These are phyloP conservation scores for Aciculosporium take DNA, from an alignment of 2,329 filamentous ascomycete species.

Conservation along the genomic window DNA sequence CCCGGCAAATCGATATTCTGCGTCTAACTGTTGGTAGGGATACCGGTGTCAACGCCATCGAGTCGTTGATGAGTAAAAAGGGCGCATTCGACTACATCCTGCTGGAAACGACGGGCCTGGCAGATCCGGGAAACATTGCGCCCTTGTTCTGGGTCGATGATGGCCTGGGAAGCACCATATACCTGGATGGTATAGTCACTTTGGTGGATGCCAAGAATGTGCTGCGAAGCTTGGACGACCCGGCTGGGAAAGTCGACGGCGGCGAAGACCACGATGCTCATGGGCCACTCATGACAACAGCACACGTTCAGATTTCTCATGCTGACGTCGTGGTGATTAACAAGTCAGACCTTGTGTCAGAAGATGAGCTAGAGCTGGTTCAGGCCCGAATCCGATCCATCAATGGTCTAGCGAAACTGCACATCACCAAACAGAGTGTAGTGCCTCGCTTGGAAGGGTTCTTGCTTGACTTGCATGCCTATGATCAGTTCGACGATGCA, in stretches of 20 bases:
- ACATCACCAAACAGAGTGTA: conserved; percentile 64
- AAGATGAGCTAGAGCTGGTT: conserved; percentile 54
- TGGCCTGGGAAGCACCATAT: conserved; percentile 86
- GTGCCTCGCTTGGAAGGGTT: conserved; percentile 76
- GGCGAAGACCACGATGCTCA: conserved; percentile 37
- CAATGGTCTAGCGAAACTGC: conserved; percentile 75
- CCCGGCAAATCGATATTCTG: neutral
- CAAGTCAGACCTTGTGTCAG: conserved; percentile 72
- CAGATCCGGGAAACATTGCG: conserved; percentile 89
- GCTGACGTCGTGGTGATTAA: conserved; percentile 93
- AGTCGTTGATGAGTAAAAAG: conserved; percentile 86
- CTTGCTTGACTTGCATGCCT: conserved; percentile 80
- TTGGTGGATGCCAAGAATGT: conserved; percentile 94
- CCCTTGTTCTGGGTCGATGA: conserved; percentile 98
- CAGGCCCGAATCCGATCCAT: conserved; percentile 63
- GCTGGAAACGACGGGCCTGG: conserved; percentile 87
- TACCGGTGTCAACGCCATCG: conserved; percentile 83
- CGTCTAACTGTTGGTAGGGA: conserved; percentile 41
- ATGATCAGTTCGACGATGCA: conserved; percentile 64
- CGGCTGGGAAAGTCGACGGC: conserved; percentile 36
- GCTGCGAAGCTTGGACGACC: conserved; percentile 64
- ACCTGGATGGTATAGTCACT: conserved; percentile 91
- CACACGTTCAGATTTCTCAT: conserved; percentile 92
- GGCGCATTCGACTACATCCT: conserved; percentile 96
- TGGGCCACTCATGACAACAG: conserved; percentile 69